Evolutionary conservation across 345 rosid species (phyloP).

Genomic region (Abelmoschus esculentus): DNA sequence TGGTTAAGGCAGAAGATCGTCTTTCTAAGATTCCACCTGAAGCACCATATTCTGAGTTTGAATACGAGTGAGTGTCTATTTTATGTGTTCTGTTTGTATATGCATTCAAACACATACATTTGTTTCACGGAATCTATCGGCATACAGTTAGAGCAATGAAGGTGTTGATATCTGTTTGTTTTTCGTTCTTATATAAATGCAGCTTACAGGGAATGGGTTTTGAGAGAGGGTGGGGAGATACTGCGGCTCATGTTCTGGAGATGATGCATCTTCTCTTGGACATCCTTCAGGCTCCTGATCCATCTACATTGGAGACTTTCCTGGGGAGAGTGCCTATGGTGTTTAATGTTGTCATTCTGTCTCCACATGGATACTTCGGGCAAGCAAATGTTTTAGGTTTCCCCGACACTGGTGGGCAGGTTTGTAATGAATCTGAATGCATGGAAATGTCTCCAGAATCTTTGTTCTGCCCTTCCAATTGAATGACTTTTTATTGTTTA

Average conservation of each 20-base stretch:
- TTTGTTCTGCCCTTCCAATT: not conserved
- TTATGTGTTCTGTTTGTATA: not conserved
- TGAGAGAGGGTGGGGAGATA: constrained; percentile 99
- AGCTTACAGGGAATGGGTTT: constrained; percentile 93
- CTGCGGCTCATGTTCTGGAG: constrained; percentile 63
- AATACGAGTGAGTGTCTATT: constrained; percentile 38
- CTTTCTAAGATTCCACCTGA: constrained; percentile 66
- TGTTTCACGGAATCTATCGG: not conserved
- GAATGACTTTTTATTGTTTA: not conserved
- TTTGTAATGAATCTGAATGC: not conserved
- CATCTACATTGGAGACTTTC: constrained; percentile 49
- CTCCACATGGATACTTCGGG: constrained; percentile 60
- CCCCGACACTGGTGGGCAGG: constrained; percentile 42
- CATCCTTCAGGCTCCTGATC: constrained; percentile 59
- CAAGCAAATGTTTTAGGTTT: constrained; percentile 60
- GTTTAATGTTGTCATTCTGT: constrained; percentile 51
- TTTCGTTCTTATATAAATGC: constrained; percentile 1
- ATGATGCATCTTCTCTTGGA: constrained; percentile 30
- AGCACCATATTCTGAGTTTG: constrained; percentile 67
- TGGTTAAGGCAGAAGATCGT: constrained; percentile 81
- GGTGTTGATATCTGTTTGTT: constrained; percentile 2
- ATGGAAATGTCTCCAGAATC: not conserved
- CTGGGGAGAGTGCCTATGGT: constrained; percentile 64
- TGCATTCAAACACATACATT: not conserved
- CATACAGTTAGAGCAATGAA: not conserved